Evolutionary conservation across 306 rosid species (phyloP), one percentile per base, ranked within the genome.

Genomic region (Vigna hirtella): DNA sequence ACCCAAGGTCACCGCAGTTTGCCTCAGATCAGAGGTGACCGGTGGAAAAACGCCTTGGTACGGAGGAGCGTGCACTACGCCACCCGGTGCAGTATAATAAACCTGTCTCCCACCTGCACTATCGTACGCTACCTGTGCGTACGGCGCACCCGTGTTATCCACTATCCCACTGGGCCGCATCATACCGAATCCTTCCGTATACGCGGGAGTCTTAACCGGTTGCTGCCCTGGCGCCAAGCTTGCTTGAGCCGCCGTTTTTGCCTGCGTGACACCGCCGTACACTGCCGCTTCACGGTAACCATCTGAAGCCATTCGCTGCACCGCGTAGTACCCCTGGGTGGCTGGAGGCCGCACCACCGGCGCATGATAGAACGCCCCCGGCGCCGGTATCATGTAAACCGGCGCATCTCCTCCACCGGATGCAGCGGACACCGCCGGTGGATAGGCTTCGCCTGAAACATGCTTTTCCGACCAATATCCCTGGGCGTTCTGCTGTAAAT

Each of bases 391-490:
- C 83, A 94, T 81, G 61, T 92, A 92, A 77, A 92, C 80, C n/a
- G 83, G 89, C 36, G 73, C 91, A 7, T 90, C 93, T 1, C 68
- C 84, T 36, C 84, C 83, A 9, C 86, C 90, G 2, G 87, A 57
- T 0, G 87, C 83, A 8, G 77, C 66, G 17, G 87, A 53, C n/a
- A 65, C 77, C 16, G 83, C 32, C 66, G 88, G 77, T 4, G 81
- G 83, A 65, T 80, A 92, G 2, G 80, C 80, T 51, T 81, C 97
- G 8, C 88, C 61, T 0, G 88, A 26, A 57, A 86, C 83, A 40
- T 86, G 88, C 47, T 83, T 92, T 48, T 92, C 97, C 34, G 73
- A 87, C 96, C 94, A 92, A 70, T 86, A 92, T 0, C 91, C 88
- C 0, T 83, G 63, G 14, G 49, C 64, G 30, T 42, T 42, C 2